These are phyloP conservation scores for Benincasa hispida DNA, from an alignment of 306 rosid genomes.

Conservation along the genomic window DNA sequence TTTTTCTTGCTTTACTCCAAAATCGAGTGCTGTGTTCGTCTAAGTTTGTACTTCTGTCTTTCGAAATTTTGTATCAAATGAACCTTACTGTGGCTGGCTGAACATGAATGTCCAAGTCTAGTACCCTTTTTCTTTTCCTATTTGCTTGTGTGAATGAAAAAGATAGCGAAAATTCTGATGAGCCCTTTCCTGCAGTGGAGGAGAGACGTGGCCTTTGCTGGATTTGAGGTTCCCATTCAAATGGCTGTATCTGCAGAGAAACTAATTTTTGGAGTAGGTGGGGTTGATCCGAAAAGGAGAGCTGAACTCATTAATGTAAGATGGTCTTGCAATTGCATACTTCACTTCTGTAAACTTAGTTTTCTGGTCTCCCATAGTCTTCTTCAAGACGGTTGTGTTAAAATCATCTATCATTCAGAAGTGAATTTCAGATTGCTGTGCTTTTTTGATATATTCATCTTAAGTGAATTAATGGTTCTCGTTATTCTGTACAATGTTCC, in stretches of 20 bases:
- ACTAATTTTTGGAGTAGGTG: conserved; percentile 63
- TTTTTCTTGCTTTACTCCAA: neutral
- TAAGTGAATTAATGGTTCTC: neutral
- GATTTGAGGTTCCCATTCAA: conserved; percentile 81
- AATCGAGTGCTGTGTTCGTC: neutral
- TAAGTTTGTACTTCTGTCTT: neutral
- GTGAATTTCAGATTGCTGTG: neutral
- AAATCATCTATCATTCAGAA: neutral
- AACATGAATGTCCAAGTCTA: neutral
- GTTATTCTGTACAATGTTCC: neutral
- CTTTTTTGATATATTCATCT: neutral
- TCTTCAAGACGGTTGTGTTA: neutral
- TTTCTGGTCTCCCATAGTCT: neutral
- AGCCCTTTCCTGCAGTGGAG: conserved; percentile 44
- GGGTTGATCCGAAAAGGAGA: conserved; percentile 70
- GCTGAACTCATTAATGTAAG: conserved; percentile 65
- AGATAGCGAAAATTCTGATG: neutral
- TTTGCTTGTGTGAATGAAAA: neutral
- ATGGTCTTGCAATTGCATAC: neutral
- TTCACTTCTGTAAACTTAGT: neutral
- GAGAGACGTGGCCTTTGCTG: conserved; percentile 91
- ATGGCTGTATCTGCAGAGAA: conserved; percentile 90
- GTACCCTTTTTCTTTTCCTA: neutral
- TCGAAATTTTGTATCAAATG: neutral
- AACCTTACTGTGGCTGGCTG: neutral